A percentile compares a stretch with the other conserved stretches of the same genome.
phyloP scores from a whole-genome alignment of 139 green algal genomes.

The Dunaliella primolecta region DNA sequence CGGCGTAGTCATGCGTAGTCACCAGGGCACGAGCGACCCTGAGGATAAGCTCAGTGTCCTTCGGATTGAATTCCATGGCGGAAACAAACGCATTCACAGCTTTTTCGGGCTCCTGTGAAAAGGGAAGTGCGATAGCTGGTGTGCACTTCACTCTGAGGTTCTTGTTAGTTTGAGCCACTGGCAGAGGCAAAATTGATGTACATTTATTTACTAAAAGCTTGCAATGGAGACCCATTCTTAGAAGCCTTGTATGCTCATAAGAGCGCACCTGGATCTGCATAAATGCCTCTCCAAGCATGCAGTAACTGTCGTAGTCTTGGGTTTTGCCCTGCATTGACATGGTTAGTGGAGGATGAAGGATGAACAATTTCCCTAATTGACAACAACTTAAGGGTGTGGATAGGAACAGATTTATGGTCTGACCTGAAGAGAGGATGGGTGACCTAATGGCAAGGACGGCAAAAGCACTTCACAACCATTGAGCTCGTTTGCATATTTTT shows the following conservation, averaged over 20 bases:
- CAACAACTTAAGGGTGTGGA: no score
- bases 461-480: no score
- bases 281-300: conserved; percentile 72
- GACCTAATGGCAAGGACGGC: no score
- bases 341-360: background rate
- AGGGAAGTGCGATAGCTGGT: background rate
- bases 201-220: no score
- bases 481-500: no score
- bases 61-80: conserved; percentile 56
- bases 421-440: no score
- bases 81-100: conserved; percentile 61
- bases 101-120: conserved; percentile 59
- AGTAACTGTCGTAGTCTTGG: conserved; percentile 56
- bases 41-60: conserved; percentile 39
- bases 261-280: conserved; percentile 62
- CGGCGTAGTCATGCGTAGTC: conserved; percentile 67
- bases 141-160: no score
- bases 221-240: background rate
- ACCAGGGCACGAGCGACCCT: conserved; percentile 53
- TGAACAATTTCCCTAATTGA: no score
- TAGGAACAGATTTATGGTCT: no score
- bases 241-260: conserved; percentile 21
- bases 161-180: no score
- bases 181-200: no score
- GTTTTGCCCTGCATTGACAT: conserved; percentile 35